Conservation (phyloP, 805 yeast species). For the Komagataella mondaviorum region DNA sequence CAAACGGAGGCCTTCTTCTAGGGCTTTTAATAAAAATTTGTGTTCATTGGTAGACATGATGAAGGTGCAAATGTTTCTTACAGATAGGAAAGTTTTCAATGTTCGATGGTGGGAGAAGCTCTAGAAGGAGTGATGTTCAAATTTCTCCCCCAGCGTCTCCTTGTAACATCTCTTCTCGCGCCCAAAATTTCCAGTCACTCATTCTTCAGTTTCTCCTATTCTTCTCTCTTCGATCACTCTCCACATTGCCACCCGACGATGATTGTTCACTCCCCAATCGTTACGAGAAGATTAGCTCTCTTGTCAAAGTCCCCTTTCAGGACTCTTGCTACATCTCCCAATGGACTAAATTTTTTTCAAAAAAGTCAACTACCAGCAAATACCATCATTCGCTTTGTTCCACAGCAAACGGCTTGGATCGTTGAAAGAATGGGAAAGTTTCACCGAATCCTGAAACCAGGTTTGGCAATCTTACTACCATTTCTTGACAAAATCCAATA, state of each 20-base stretch:
- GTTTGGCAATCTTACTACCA: conserved; percentile 63
- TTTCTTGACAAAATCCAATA: conserved; percentile 64
- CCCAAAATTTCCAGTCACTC: not conserved
- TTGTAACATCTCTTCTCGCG: not conserved
- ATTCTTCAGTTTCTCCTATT: not conserved
- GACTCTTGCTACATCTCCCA: not conserved
- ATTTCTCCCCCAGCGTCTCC: not conserved
- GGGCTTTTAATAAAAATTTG: conserved; percentile 45
- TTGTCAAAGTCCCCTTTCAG: not conserved
- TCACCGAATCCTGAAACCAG: conserved; percentile 56
- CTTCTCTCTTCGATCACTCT: not conserved
- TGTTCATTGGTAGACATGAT: conserved; percentile 54
- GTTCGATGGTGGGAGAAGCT: not conserved
- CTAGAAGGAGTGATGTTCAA: not conserved
- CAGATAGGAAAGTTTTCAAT: conserved; percentile 35
- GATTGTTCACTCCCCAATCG: not conserved
- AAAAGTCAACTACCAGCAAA: conserved; percentile 57
- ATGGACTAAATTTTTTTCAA: conserved; percentile 39
- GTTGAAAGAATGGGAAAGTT: conserved; percentile 88
- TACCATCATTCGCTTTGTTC: conserved; percentile 66
- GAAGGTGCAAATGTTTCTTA: conserved; percentile 12
- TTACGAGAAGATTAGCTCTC: not conserved
- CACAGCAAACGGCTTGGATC: conserved; percentile 85
- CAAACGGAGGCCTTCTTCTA: conserved; percentile 46
- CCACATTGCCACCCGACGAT: not conserved